Percentiles rank a stretch among this genome's conserved stretches.
phyloP scores from a whole-genome alignment of 805 yeast species.

The Candida caryicola region DNA sequence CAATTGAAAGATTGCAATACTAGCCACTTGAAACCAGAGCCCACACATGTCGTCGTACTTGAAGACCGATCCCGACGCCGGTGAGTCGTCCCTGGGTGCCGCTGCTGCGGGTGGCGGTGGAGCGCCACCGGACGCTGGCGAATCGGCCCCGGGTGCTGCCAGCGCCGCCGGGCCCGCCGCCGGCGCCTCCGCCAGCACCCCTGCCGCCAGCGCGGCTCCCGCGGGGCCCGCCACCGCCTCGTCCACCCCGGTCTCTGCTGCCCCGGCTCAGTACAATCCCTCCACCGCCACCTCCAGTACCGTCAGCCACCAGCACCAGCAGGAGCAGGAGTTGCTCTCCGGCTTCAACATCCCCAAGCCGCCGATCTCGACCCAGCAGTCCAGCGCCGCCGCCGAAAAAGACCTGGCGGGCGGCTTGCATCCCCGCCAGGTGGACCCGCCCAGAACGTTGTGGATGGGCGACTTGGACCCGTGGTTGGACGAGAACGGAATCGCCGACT shows the following conservation, averaged over 20 bases:
- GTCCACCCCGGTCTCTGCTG: not conserved
- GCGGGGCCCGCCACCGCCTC: conserved; percentile 3
- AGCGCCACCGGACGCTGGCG: no score
- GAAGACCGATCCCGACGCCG: not conserved
- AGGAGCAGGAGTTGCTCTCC: conserved; percentile 42
- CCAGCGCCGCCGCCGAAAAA: conserved; percentile 27
- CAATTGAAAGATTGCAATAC: no score
- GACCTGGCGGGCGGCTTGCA: conserved; percentile 7
- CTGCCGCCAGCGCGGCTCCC: conserved; percentile 1
- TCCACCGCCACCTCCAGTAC: conserved; percentile 22
- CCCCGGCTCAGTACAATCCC: no score
- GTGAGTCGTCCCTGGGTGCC: not conserved
- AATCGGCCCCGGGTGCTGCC: not conserved
- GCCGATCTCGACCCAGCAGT: conserved; percentile 38
- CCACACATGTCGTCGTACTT: not conserved
- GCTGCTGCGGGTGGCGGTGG: not conserved
- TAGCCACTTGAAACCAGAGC: no score
- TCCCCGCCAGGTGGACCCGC: conserved; percentile 34
- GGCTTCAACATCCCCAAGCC: conserved; percentile 41
- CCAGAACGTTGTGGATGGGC: conserved; percentile 86
- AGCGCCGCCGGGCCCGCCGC: not conserved
- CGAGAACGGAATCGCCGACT: conserved; percentile 50
- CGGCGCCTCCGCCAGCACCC: not conserved
- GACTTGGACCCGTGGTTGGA: conserved; percentile 79
- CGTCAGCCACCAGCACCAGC: conserved; percentile 43